Base-by-base conservation (phyloP, 2,329 filamentous ascomycete species). In the Mycosphaerelloides madeirae region DNA sequence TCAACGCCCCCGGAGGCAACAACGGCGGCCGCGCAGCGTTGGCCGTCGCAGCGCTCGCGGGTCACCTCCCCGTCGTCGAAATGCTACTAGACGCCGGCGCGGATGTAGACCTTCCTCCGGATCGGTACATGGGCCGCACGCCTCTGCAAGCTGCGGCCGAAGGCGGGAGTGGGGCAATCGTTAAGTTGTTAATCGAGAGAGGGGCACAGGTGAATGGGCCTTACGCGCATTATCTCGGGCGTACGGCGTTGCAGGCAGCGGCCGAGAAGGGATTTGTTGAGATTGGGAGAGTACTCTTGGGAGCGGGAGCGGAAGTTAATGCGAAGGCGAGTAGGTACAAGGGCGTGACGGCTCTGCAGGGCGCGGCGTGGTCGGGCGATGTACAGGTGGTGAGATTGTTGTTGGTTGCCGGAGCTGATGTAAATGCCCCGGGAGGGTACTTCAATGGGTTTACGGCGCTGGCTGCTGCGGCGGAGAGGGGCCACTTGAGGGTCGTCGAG, bases 81-180 rank as follows among this genome's bases (percentile, higher is more conserved):
- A 9, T 14, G 13, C 33, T 58, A 14, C 37, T 57, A 7, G 41
- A 14, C 11, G 49, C 50, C 11, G 45, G 45, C 7, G 56, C 54
- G 3, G 42, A 56, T 39, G 40, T 53, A 13, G 47, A 57, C 41
- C n/a, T 31, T 3, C 18, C 46, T 2, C 35, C 51, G 13, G 43
- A 48, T 43, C 38, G 44, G 29, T 53, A 55, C 18, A 52, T 48
- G 43, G 55, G 56, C 8, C 48, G 56, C 1, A 55, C 53, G 11
- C 45, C 54, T 6, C 36, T 57, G 9, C 52, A 58, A 31, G 48
- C 50, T 20, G 55, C 57, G 8, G 43, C 52, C 3, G 52, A 54
- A 36, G 43, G 44, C 1, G 54, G 55, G 1, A 36, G 47, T 33
- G 8, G 48, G 6, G 28, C 38, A 13, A 41, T 59, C 11, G 45